Evolutionary conservation across 2,329 filamentous ascomycete species (phyloP), one percentile per base, ranked within the genome.

Genomic region (Bimuria novae-zelandiae): DNA sequence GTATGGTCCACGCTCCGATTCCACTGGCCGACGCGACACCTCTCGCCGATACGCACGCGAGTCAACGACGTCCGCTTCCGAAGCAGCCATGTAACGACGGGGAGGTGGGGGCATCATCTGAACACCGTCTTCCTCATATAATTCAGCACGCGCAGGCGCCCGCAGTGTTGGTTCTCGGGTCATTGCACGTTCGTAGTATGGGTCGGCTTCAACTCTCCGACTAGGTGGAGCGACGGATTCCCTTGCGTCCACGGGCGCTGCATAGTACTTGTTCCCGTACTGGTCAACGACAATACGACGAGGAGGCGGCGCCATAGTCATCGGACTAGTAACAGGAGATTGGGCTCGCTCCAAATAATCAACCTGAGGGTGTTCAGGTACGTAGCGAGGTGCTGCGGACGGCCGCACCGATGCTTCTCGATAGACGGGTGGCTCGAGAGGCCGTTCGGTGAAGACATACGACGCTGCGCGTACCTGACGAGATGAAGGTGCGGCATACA

Each of bases 221-320:
- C 65, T 67, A 30, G 80, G 76, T 35, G 82, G 79, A 4, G 80
- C 82, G 14, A 82, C 77, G 7, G 84, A 85, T 44, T 82, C 82
- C 41, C 82, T 75, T 17, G 79, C 66, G 16, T 78, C 72, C 49
- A 71, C 60, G 16, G 82, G 73, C 36, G 80, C 78, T 57, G 85
- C 83, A 55, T 84, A 84, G 75, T 92, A 97, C 69, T 90, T 86
- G 69, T 90, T 89, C 35, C 92, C 92, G 72, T 87, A 90, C 56
- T 89, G 85, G 74, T 97, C 92, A 49, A 95, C 80, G 29, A 96
- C 81, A 57, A 96, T 88, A 56, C 87, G 85, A 50, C 86, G 79
- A 16, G 83, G 70, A 7, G 83, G 70, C 8, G 72, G 75, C 43
- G 70, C 68, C 76, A 83, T 79, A 72, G 63, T 57, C 32, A 69